Percentiles rank a stretch among this genome's conserved stretches.
phyloP scores from a whole-genome alignment of 1,139 yeast genomes.

The Meyerozyma carpophila region DNA sequence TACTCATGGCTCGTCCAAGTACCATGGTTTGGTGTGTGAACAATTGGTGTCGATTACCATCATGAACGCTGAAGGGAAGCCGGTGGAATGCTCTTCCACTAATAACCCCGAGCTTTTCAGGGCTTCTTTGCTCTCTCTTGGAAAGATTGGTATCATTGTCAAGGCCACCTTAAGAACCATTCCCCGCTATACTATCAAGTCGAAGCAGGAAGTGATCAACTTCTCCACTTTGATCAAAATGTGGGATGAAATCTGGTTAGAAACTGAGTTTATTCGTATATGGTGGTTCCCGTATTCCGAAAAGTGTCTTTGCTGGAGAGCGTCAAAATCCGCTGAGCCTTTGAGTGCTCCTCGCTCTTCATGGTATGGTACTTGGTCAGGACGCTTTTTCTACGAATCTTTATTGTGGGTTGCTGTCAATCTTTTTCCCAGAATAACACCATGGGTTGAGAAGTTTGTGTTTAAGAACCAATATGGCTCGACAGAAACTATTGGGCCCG shows the following conservation, averaged over 20 bases:
- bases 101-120: slow-evolving; percentile 67
- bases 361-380: slow-evolving; percentile 81
- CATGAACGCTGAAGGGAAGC: slow-evolving; percentile 68
- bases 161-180: slow-evolving; percentile 83
- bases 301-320: slow-evolving; percentile 88
- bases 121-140: slow-evolving; percentile 84
- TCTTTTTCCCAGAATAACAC: slow-evolving; percentile 69
- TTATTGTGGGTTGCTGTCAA: slow-evolving; percentile 77
- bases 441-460: slow-evolving; percentile 76
- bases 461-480: slow-evolving; percentile 80
- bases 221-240: slow-evolving; percentile 64
- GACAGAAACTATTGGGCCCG: slow-evolving; percentile 62
- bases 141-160: slow-evolving; percentile 86
- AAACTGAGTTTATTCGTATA: slow-evolving; percentile 83
- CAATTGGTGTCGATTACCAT: slow-evolving; percentile 76
- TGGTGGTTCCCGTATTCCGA: slow-evolving; percentile 98
- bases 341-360: slow-evolving; percentile 64
- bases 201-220: slow-evolving; percentile 75
- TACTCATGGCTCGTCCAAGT: slow-evolving; percentile 93
- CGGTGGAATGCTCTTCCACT: slow-evolving; percentile 63
- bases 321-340: slow-evolving; percentile 61
- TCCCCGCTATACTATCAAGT: slow-evolving; percentile 76
- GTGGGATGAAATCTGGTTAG: slow-evolving; percentile 79
- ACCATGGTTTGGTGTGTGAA: slow-evolving; percentile 84
- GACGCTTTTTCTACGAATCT: slow-evolving; percentile 74